These are phyloP conservation scores for Epichloe typhina DNA, from an alignment of 2,329 filamentous ascomycete species.

Conservation along the genomic window DNA sequence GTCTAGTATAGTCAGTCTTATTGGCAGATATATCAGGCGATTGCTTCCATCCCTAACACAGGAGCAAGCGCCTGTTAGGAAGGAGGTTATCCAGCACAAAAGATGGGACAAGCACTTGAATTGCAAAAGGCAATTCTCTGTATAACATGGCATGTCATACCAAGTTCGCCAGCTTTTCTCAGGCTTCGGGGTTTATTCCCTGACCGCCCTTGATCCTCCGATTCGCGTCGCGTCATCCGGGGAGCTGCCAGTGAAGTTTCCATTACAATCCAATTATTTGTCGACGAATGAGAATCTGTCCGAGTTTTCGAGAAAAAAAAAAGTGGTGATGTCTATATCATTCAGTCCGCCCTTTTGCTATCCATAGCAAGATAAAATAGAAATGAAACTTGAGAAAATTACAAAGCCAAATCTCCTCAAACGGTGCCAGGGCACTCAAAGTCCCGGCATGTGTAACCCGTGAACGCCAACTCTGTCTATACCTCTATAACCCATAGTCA, in stretches of 20 bases:
- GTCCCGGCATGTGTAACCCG: conserved; percentile 11
- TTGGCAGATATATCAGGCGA: background rate
- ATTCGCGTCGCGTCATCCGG: background rate
- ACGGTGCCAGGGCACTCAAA: background rate
- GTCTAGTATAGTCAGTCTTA: no score
- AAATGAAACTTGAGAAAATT: conserved; percentile 7
- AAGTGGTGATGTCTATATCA: conserved; percentile 10
- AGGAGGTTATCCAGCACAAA: no score
- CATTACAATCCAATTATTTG: conserved; percentile 13
- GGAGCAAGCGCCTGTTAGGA: no score
- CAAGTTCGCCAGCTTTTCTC: background rate
- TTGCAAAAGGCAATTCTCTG: no score
- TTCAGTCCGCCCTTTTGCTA: background rate
- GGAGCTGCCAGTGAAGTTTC: conserved; percentile 9
- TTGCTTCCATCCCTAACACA: no score
- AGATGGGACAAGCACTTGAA: no score
- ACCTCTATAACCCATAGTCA: conserved; percentile 26
- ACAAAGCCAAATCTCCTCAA: background rate
- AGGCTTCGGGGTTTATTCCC: background rate
- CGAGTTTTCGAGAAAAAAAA: background rate
- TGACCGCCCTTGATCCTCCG: background rate
- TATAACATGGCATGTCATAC: no score
- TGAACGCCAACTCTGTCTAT: conserved; percentile 28
- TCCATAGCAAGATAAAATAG: conserved; percentile 1
- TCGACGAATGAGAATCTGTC: conserved; percentile 4